Evolutionary conservation across 2,329 filamentous ascomycete species (phyloP).

Genomic region (Aspergillus sojae): DNA sequence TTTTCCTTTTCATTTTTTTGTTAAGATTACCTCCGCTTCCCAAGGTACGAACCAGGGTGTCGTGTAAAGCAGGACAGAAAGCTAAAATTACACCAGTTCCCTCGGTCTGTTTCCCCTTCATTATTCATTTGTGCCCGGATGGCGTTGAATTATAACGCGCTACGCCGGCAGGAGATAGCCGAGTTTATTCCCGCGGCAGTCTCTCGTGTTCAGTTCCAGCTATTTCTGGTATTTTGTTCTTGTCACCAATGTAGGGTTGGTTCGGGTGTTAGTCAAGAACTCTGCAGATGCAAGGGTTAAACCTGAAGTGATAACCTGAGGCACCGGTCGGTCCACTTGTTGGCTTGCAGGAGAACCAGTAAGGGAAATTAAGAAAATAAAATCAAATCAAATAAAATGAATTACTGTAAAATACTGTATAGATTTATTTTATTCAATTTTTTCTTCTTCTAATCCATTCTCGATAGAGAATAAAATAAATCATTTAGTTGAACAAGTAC

Average conservation of each 20-base stretch:
- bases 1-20: background rate
- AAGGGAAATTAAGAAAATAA: slow-evolving; percentile 1
- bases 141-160: background rate
- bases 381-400: background rate
- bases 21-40: background rate
- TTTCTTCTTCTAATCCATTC: background rate
- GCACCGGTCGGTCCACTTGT: slow-evolving; percentile 16
- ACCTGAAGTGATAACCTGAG: slow-evolving; percentile 13
- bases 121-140: slow-evolving; percentile 3
- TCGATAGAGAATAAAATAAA: background rate
- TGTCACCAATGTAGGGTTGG: slow-evolving; percentile 9
- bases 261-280: slow-evolving; percentile 16
- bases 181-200: background rate
- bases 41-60: background rate
- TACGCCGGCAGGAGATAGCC: slow-evolving; percentile 1
- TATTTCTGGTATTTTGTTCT: background rate
- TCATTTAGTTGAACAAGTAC: background rate
- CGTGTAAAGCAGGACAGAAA: slow-evolving; percentile 4
- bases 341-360: slow-evolving; percentile 16
- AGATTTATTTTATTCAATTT: background rate
- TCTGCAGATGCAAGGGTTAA: slow-evolving; percentile 22
- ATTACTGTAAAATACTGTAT: background rate
- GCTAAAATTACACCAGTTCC: background rate
- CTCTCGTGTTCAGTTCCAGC: background rate
- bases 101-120: background rate